Percentiles rank a stretch among this genome's conserved stretches.
Evolutionary conservation across 208 protist genomes (phyloP).

Genomic region (Phytomonas sp.): DNA sequence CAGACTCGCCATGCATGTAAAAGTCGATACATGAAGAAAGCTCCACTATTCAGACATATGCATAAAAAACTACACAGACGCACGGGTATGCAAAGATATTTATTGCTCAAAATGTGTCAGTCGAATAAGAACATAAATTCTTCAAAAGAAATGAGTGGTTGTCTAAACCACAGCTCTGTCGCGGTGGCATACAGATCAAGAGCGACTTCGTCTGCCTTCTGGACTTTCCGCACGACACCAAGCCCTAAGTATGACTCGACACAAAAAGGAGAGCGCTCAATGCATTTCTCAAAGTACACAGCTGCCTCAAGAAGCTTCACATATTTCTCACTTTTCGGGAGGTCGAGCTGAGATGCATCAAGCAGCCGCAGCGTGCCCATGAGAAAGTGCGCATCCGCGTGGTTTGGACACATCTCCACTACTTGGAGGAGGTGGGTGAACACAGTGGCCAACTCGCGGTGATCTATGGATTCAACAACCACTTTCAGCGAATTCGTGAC

Average conservation of each 20-base stretch:
- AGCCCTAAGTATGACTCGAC: constrained; percentile 44
- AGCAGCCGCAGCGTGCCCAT: constrained; percentile 42
- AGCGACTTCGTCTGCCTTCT: constrained; percentile 40
- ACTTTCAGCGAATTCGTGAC: constrained; percentile 13
- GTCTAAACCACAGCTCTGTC: constrained; percentile 30
- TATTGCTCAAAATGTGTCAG: constrained; percentile 6
- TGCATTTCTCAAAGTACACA: constrained; percentile 38
- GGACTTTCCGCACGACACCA: constrained; percentile 51
- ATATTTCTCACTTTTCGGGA: constrained; percentile 20
- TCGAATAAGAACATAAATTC: constrained; percentile 57
- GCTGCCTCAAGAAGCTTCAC: constrained; percentile 42
- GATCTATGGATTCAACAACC: not conserved
- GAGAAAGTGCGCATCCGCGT: constrained; percentile 46
- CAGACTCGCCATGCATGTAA: not conserved
- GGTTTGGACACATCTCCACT: constrained; percentile 28
- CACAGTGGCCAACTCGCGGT: constrained; percentile 16
- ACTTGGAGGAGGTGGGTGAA: constrained; percentile 30
- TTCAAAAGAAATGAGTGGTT: constrained; percentile 51
- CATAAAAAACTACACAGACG: constrained; percentile 1
- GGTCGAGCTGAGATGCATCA: constrained; percentile 29
- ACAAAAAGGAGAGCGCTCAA: constrained; percentile 24
- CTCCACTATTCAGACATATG: not conserved
- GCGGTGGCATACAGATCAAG: constrained; percentile 57
- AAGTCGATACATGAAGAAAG: constrained; percentile 9
- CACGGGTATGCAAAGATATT: not conserved